phyloP scores from a whole-genome alignment of 306 rosid genomes.

The Trifolium dubium region DNA sequence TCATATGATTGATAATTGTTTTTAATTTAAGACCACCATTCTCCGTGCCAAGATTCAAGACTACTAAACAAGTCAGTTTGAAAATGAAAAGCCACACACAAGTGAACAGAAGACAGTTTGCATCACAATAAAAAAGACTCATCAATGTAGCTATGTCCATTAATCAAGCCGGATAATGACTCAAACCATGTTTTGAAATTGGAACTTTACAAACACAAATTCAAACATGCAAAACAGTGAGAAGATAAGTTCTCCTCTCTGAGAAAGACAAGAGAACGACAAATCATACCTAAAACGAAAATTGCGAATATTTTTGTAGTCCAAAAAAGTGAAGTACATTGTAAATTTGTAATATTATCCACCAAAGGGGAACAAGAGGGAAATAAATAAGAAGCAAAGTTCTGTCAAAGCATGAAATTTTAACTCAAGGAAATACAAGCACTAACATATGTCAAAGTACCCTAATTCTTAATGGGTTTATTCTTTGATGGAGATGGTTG shows the following conservation, averaged over 20 bases:
- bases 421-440: constrained; percentile 23
- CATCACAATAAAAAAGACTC: neutral
- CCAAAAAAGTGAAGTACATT: constrained; percentile 26
- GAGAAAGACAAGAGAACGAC: constrained; percentile 33
- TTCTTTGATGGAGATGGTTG: constrained; percentile 60
- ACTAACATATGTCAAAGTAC: constrained; percentile 4
- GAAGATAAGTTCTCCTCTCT: constrained; percentile 3
- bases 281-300: neutral
- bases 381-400: constrained; percentile 9
- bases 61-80: too few relatives aligned
- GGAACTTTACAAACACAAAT: neutral
- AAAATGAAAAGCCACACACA: neutral
- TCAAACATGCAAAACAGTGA: neutral
- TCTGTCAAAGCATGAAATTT: constrained; percentile 12
- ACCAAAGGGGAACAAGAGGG: neutral
- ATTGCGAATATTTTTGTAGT: neutral
- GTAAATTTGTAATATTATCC: constrained; percentile 29
- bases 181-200: constrained; percentile 1
- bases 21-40: too few relatives aligned
- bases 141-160: neutral
- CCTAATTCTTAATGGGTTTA: constrained; percentile 66
- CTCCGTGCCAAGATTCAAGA: too few relatives aligned
- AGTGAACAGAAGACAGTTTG: neutral
- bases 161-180: neutral
- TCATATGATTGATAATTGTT: too few relatives aligned